A percentile compares a stretch with the other conserved stretches of the same genome.
phyloP scores from a whole-genome alignment of 2,329 filamentous ascomycete species.

The Chalaropsis thielavioides region DNA sequence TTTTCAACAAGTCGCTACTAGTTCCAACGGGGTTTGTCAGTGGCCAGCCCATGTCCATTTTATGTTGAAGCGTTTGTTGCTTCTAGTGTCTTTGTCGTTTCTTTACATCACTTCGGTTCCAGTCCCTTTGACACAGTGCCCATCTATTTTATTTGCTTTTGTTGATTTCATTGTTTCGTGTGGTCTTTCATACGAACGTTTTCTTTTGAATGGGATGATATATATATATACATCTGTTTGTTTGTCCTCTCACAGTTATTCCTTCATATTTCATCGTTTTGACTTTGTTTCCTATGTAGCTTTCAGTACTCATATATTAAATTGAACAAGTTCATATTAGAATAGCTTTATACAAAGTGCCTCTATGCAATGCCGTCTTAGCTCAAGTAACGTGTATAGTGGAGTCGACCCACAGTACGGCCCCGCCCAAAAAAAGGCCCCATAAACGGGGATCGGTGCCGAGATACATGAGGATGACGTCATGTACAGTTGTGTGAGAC shows the following conservation, averaged over 20 bases:
- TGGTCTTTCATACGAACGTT: background rate
- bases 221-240: background rate
- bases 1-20: constrained; percentile 1
- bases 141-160: constrained; percentile 16
- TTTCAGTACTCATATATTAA: background rate
- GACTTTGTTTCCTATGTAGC: background rate
- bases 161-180: constrained; percentile 6
- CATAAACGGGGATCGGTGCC: background rate
- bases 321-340: background rate
- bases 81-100: background rate
- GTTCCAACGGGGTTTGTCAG: background rate
- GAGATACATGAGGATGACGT: background rate
- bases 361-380: background rate
- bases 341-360: background rate
- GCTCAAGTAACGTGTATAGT: constrained; percentile 6
- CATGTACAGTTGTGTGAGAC: background rate
- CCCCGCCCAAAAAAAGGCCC: background rate
- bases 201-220: background rate
- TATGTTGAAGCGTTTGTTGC: background rate
- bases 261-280: background rate
- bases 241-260: background rate
- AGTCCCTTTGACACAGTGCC: constrained; percentile 23
- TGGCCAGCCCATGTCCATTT: background rate
- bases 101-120: background rate
- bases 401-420: constrained; percentile 9